Base-by-base conservation (phyloP, 2,329 filamentous ascomycete genomes). In the Trichoderma guizhouense region DNA sequence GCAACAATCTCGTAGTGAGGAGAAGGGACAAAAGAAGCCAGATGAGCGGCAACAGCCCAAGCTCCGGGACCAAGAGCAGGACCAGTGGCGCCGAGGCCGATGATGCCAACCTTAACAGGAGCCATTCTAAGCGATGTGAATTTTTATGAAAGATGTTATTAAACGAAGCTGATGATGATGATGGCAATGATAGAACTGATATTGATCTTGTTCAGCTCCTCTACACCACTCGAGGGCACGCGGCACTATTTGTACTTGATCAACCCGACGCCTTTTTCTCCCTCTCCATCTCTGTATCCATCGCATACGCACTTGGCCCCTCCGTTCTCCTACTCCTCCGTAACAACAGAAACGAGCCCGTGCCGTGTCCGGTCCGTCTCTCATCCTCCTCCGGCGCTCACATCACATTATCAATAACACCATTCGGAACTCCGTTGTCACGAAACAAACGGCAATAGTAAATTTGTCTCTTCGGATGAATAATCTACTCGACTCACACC, bases 21-120 rank as follows among this genome's bases (percentile, higher is more conserved):
- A 3, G 71, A 71, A 51, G 79, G 81, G n/a, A 81, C 76, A 0
- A 83, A 78, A 0, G 85, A 83, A 28, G 82, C 77, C 12, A 90
- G 83, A 76, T 89, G 89, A 78, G 73, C 84, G 78, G 9, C 84
- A 86, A 69, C 89, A 83, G 43, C 87, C 88, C 74, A 89, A 82
- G 39, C n/a, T 21, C 74, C 74, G 3, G 71, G 43, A 3, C 68
- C 63, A 9, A 67, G 15, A 5, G 26, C n/a, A n/a, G 51, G 60
- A 3, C 24, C 32, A 7, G 67, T 64, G 28, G 70, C 64, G 15
- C 71, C 60, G 28, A 76, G 74, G 21, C 75, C 76, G 24, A 77
- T 72, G 51, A 77, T 62, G 32, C 73, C 76, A 21, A 76, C 72
- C 26, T 74, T 69, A 21, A 74, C 75, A 18, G 76, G 75, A 5